Percentiles rank a stretch among this genome's conserved stretches.
Evolutionary conservation across 1,139 yeast genomes (phyloP).

Genomic region (Geotrichum citri-aurantii): DNA sequence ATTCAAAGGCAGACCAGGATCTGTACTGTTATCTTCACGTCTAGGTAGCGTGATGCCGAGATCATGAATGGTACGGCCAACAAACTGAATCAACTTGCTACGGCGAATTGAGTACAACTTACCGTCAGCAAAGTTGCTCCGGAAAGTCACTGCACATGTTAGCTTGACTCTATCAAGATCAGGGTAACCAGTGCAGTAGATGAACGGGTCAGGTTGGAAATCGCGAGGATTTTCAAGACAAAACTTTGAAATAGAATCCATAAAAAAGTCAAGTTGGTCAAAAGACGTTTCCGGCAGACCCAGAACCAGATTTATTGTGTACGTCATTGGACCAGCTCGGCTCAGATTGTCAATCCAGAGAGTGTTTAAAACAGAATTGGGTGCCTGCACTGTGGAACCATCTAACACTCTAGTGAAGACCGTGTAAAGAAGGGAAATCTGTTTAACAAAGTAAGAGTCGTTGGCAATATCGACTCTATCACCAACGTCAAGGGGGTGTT

Average conservation of each 20-base stretch:
- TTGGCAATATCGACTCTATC: slow-evolving; percentile 35
- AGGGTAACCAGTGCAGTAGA: slow-evolving; percentile 33
- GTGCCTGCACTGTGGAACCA: slow-evolving; percentile 36
- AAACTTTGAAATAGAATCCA: slow-evolving; percentile 31
- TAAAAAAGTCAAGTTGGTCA: slow-evolving; percentile 35
- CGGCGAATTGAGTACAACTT: slow-evolving; percentile 31
- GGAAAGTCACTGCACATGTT: slow-evolving; percentile 30
- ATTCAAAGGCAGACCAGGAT: slow-evolving; percentile 33
- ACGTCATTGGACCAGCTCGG: slow-evolving; percentile 36
- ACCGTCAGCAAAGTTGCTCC: slow-evolving; percentile 36
- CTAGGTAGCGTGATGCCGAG: slow-evolving; percentile 20
- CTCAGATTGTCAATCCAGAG: slow-evolving; percentile 39
- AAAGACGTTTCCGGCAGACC: slow-evolving; percentile 39
- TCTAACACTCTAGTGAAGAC: slow-evolving; percentile 33
- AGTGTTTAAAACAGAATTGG: slow-evolving; percentile 38
- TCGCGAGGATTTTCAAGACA: slow-evolving; percentile 36
- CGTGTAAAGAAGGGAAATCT: slow-evolving; percentile 38
- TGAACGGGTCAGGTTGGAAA: slow-evolving; percentile 33
- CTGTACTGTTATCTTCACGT: slow-evolving; percentile 33
- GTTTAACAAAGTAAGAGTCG: slow-evolving; percentile 29
- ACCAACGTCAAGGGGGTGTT: slow-evolving; percentile 43
- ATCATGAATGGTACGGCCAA: slow-evolving; percentile 37
- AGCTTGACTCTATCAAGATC: slow-evolving; percentile 36
- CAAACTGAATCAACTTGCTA: slow-evolving; percentile 31
- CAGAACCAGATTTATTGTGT: slow-evolving; percentile 27